These are phyloP conservation scores for Globisporangium ultimum DNA, from an alignment of 352 stramenopile species.

Conservation along the genomic window DNA sequence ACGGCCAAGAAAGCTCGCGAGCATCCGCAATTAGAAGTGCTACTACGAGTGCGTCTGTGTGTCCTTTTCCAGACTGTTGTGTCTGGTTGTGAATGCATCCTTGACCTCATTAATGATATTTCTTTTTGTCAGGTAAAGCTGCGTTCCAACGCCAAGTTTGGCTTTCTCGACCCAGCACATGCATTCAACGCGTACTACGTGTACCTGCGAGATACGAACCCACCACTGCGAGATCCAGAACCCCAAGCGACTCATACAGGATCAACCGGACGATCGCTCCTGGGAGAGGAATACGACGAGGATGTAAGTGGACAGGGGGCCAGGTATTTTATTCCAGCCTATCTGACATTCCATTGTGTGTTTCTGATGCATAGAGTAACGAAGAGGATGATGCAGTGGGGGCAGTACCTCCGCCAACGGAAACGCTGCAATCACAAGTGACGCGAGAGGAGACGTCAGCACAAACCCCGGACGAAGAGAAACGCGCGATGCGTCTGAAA, in stretches of 20 bases:
- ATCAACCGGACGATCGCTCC: conserved; percentile 14
- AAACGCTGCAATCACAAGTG: conserved; percentile 3
- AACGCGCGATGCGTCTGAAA: conserved; percentile 17
- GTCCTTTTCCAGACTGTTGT: too few species aligned
- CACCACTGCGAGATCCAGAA: conserved; percentile 1
- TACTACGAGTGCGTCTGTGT: conserved; percentile 32
- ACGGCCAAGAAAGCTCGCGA: conserved; percentile 41
- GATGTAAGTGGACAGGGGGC: conserved; percentile 19
- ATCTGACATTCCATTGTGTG: background rate
- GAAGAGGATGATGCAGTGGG: background rate
- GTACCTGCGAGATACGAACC: conserved; percentile 40
- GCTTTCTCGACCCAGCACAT: conserved; percentile 30
- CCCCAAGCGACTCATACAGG: background rate
- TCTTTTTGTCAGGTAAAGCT: conserved; percentile 38
- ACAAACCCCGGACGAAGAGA: background rate
- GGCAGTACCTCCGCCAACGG: background rate
- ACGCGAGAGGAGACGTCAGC: conserved; percentile 5
- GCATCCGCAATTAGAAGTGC: conserved; percentile 39
- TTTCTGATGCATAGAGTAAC: conserved; percentile 19
- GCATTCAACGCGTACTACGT: conserved; percentile 41
- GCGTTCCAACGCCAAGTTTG: conserved; percentile 27
- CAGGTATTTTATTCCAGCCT: too few species aligned
- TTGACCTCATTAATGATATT: background rate
- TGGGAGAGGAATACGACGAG: conserved; percentile 37
- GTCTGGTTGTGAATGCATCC: background rate